These are phyloP conservation scores for Aspergillus sp. DNA, from an alignment of 2,329 filamentous ascomycete genomes.

Conservation along the genomic window DNA sequence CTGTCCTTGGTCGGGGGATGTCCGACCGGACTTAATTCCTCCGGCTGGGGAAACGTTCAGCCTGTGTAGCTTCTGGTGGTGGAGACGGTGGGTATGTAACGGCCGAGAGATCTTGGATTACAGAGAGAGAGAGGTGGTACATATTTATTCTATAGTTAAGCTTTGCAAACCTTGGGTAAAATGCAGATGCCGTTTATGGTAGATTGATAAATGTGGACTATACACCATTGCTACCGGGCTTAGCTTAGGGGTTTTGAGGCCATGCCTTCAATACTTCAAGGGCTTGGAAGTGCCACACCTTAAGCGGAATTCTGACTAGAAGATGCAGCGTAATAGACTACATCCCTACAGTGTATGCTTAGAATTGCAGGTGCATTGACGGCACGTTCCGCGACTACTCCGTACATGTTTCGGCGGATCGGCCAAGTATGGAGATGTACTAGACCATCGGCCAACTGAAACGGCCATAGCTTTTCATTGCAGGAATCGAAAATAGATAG, in stretches of 20 bases:
- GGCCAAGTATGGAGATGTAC: too few relatives aligned
- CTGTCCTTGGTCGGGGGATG: background rate
- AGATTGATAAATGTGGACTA: background rate
- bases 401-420: too few relatives aligned
- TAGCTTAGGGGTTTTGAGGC: background rate
- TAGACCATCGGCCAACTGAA: too few relatives aligned
- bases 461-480: too few relatives aligned
- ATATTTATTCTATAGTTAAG: background rate
- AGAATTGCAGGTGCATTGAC: too few relatives aligned
- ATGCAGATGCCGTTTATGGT: background rate
- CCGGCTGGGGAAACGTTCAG: slow-evolving; percentile 1
- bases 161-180: background rate
- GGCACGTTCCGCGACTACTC: too few relatives aligned
- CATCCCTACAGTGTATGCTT: too few relatives aligned
- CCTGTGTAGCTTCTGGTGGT: background rate
- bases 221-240: background rate
- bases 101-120: too few relatives aligned
- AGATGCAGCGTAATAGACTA: too few relatives aligned
- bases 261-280: background rate
- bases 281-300: background rate
- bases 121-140: too few relatives aligned
- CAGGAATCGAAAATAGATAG: too few relatives aligned
- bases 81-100: too few relatives aligned
- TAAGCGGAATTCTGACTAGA: background rate
- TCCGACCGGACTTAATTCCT: slow-evolving; percentile 9